Percentiles rank a stretch among this genome's conserved stretches.
Conservation (phyloP, 208 protist species). For the Trypanosoma congolense region DNA sequence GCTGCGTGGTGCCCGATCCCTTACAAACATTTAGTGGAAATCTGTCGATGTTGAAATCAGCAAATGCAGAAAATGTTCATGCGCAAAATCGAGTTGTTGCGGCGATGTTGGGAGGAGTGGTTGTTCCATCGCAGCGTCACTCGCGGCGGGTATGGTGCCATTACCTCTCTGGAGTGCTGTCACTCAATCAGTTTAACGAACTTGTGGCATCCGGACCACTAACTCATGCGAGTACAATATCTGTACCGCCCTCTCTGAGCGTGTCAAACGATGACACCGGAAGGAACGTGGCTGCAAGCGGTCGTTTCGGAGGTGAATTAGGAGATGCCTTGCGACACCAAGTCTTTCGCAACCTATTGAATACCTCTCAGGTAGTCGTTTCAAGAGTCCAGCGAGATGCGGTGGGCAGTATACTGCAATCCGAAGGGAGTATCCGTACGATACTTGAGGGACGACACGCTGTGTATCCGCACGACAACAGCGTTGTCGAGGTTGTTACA, state of each 20-base stretch:
- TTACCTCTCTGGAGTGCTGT: conserved; percentile 23
- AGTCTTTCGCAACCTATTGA: conserved; percentile 5
- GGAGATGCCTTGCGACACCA: conserved; percentile 14
- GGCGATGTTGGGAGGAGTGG: conserved; percentile 38
- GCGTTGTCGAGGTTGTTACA: conserved; percentile 68
- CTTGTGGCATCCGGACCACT: conserved; percentile 1
- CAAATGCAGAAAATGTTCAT: conserved; percentile 41
- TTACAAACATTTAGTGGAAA: conserved; percentile 15
- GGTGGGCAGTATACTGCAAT: conserved; percentile 1
- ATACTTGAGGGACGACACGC: conserved; percentile 36
- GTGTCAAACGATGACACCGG: not conserved
- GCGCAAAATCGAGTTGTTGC: conserved; percentile 26
- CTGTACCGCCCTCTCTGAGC: not conserved
- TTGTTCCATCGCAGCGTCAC: conserved; percentile 19
- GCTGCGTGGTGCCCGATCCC: conserved; percentile 8
- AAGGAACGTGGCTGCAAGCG: not conserved
- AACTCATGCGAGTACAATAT: not conserved
- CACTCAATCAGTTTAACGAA: conserved; percentile 32
- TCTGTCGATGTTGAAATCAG: conserved; percentile 27
- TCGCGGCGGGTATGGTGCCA: conserved; percentile 32
- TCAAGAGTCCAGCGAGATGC: not conserved
- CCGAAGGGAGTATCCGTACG: conserved; percentile 15
- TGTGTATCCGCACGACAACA: conserved; percentile 48
- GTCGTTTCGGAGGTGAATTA: conserved; percentile 4
- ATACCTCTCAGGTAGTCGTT: conserved; percentile 13